Evolutionary conservation across 2,329 filamentous ascomycete genomes (phyloP).

Genomic region (Penicillium freii): DNA sequence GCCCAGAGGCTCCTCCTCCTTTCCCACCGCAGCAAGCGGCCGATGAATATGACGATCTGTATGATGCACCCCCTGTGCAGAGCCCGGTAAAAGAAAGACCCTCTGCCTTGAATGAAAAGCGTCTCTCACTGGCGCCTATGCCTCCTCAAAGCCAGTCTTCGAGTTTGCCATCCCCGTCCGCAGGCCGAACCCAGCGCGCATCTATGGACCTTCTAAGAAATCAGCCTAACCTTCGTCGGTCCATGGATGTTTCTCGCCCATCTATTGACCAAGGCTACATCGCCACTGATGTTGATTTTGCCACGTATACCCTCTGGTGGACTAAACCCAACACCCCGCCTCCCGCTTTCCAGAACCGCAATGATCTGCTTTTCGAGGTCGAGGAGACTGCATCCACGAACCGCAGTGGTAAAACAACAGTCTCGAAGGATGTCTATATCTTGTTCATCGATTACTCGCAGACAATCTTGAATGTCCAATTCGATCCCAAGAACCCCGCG

Average conservation of each 20-base stretch:
- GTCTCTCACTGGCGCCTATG: constrained; percentile 49
- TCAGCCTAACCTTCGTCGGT: constrained; percentile 54
- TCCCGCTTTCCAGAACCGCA: constrained; percentile 75
- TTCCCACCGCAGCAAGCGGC: constrained; percentile 31
- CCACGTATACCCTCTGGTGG: constrained; percentile 79
- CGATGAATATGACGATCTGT: constrained; percentile 47
- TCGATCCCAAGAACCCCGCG: constrained; percentile 69
- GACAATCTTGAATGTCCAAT: constrained; percentile 78
- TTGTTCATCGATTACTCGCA: constrained; percentile 96
- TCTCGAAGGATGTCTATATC: constrained; percentile 81
- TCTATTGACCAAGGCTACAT: constrained; percentile 79
- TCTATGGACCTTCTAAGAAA: constrained; percentile 64
- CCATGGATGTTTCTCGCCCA: constrained; percentile 72
- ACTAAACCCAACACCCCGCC: constrained; percentile 74
- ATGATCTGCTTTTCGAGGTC: constrained; percentile 77
- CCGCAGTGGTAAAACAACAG: constrained; percentile 65
- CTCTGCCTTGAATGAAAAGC: constrained; percentile 39
- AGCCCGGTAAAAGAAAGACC: constrained; percentile 34
- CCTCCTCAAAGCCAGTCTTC: constrained; percentile 39
- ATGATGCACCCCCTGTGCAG: constrained; percentile 43
- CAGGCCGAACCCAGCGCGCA: constrained; percentile 50
- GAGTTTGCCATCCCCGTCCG: constrained; percentile 46
- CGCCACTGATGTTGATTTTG: constrained; percentile 81
- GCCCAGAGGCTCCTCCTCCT: constrained; percentile 28
- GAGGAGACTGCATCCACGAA: constrained; percentile 72